Conservation (phyloP, 2,329 filamentous ascomycete species). For the Colletotrichum shisoi region DNA sequence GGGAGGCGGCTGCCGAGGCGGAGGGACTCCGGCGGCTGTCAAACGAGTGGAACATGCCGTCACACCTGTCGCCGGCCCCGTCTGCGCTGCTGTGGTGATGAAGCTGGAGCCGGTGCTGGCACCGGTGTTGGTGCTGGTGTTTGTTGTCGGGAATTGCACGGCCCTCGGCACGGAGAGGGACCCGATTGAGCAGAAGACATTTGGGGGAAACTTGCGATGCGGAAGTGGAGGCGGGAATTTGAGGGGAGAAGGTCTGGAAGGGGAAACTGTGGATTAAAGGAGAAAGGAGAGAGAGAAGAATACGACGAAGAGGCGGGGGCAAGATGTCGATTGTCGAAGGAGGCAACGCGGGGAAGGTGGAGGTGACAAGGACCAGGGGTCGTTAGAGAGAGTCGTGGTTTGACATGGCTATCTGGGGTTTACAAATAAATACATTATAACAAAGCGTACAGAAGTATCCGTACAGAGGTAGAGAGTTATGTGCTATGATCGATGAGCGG, state of each 20-base stretch:
- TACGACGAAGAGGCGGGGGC: background rate
- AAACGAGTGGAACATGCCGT: constrained; percentile 36
- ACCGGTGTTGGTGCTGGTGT: constrained; percentile 4
- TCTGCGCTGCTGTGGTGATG: background rate
- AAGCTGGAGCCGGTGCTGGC: background rate
- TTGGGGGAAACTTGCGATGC: constrained; percentile 14
- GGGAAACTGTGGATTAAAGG: constrained; percentile 22
- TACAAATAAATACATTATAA: too few relatives aligned
- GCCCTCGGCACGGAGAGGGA: constrained; percentile 16
- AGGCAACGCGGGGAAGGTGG: background rate
- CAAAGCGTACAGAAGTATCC: too few relatives aligned
- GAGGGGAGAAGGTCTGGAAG: constrained; percentile 7
- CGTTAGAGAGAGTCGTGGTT: background rate
- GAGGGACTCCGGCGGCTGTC: constrained; percentile 28
- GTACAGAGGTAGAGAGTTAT: too few relatives aligned
- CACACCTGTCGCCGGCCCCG: background rate
- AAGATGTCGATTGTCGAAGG: background rate
- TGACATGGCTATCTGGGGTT: too few relatives aligned
- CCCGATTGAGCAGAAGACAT: constrained; percentile 16
- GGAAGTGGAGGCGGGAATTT: constrained; percentile 13
- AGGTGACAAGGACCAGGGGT: background rate
- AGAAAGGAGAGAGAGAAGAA: constrained; percentile 7
- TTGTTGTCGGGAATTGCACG: constrained; percentile 24
- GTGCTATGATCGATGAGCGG: too few relatives aligned
- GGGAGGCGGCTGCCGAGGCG: constrained; percentile 3